Percentiles rank a stretch among this genome's conserved stretches.
These are phyloP conservation scores for Aspergillus awamori DNA, from an alignment of 2,329 filamentous ascomycete genomes.

Conservation along the genomic window DNA sequence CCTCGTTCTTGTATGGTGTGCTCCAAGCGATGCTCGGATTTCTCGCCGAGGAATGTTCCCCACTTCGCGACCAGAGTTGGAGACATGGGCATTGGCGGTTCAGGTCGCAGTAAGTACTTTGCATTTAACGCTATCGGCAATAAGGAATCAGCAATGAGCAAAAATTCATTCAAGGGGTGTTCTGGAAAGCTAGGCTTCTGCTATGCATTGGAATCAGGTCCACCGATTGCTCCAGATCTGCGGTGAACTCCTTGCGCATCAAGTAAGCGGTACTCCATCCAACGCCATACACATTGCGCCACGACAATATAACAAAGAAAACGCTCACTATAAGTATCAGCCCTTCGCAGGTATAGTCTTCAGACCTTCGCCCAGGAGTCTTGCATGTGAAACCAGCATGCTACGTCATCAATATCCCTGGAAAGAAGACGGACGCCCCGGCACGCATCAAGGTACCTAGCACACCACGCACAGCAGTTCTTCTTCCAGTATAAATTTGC, in stretches of 20 bases:
- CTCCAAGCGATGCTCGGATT: too few relatives aligned
- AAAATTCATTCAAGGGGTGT: slow-evolving; percentile 1
- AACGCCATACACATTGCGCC: slow-evolving; percentile 27
- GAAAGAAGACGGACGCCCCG: neutral
- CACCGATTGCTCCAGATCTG: slow-evolving; percentile 8
- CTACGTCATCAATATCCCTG: slow-evolving; percentile 4
- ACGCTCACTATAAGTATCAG: slow-evolving; percentile 24
- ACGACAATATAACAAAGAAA: slow-evolving; percentile 9
- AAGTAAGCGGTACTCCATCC: slow-evolving; percentile 15
- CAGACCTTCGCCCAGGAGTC: slow-evolving; percentile 10
- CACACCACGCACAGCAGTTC: slow-evolving; percentile 82
- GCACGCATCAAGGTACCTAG: slow-evolving; percentile 35
- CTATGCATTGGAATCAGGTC: slow-evolving; percentile 6
- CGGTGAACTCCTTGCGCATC: slow-evolving; percentile 8
- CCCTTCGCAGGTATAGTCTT: slow-evolving; percentile 14
- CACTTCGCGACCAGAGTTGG: neutral
- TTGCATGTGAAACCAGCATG: slow-evolving; percentile 7
- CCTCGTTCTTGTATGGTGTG: too few relatives aligned
- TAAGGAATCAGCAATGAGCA: neutral
- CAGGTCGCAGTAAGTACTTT: slow-evolving; percentile 1
- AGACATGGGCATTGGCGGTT: neutral
- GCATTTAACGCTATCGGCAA: slow-evolving; percentile 10
- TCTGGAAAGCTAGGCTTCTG: slow-evolving; percentile 1
- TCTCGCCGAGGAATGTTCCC: too few relatives aligned
- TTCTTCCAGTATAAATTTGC: slow-evolving; percentile 94